Percentiles rank a stretch among this genome's conserved stretches.
These are phyloP conservation scores for Tolypocladium capitatum DNA, from an alignment of 2,329 filamentous ascomycete species.

Conservation along the genomic window DNA sequence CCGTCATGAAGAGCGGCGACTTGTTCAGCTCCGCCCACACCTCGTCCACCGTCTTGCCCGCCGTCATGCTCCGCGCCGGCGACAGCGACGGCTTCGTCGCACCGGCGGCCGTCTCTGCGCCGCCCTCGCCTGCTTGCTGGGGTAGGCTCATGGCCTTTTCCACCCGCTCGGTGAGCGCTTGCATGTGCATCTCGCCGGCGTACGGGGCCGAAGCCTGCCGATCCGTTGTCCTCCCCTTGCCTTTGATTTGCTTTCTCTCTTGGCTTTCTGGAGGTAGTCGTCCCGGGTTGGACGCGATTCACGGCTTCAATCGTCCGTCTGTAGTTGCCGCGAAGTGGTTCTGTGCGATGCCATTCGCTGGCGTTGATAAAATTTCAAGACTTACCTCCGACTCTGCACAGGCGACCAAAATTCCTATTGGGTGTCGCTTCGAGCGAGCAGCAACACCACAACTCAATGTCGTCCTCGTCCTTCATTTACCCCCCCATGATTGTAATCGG, in stretches of 20 bases:
- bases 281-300: background rate
- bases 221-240: background rate
- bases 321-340: background rate
- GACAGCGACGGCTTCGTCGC: conserved; percentile 30
- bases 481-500: background rate
- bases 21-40: conserved; percentile 44
- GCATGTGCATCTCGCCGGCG: conserved; percentile 18
- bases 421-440: background rate
- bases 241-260: background rate
- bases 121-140: background rate
- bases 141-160: conserved; percentile 18
- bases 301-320: background rate
- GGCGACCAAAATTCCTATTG: conserved; percentile 13
- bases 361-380: conserved; percentile 1
- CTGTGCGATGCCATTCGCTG: background rate
- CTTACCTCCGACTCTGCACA: conserved; percentile 11
- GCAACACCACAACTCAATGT: background rate
- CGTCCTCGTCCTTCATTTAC: background rate
- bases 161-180: conserved; percentile 29
- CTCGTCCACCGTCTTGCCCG: conserved; percentile 38
- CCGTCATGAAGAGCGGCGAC: conserved; percentile 89
- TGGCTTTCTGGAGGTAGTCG: background rate
- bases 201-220: background rate
- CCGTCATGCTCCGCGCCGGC: conserved; percentile 25
- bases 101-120: conserved; percentile 2